phyloP scores from a whole-genome alignment of 1,284 basidiomycete species.

The Rhodotorula glutinis region DNA sequence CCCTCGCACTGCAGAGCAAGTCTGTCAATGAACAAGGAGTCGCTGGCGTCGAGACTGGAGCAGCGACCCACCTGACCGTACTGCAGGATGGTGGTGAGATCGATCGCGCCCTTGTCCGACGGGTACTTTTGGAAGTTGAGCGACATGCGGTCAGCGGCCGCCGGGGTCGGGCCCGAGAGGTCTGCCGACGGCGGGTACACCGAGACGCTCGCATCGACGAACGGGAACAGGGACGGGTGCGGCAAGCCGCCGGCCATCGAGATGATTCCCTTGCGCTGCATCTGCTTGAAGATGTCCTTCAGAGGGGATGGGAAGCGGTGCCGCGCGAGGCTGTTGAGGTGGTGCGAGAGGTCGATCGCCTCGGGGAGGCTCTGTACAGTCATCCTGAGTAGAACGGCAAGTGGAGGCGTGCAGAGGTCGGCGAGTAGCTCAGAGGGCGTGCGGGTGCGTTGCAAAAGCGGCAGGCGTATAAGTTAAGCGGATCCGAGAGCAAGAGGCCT shows the following conservation, averaged over 20 bases:
- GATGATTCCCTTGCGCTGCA: conserved; percentile 26
- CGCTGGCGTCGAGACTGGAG: no score
- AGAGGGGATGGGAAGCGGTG: conserved; percentile 10
- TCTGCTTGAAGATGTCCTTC: conserved; percentile 26
- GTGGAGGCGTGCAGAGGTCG: no score
- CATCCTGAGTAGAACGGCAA: background rate
- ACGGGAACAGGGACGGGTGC: conserved; percentile 50
- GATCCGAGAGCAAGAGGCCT: no score
- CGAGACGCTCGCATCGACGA: background rate
- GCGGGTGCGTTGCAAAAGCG: no score
- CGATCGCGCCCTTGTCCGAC: conserved; percentile 51
- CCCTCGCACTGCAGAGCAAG: conserved; percentile 48
- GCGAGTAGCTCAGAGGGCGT: no score
- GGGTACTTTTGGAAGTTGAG: conserved; percentile 6
- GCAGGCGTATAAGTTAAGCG: no score
- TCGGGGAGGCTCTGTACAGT: conserved; percentile 1
- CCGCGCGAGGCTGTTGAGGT: conserved; percentile 8
- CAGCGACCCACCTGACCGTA: conserved; percentile 53
- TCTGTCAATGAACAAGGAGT: no score
- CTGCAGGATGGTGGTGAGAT: conserved; percentile 65
- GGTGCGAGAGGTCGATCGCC: conserved; percentile 19
- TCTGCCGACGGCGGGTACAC: conserved; percentile 14
- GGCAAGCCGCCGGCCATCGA: conserved; percentile 58
- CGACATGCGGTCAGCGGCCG: background rate
- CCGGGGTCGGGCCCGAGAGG: conserved; percentile 3